Evolutionary conservation across 257 asterid genomes (phyloP).

Genomic region (Anisodus tanguticus): DNA sequence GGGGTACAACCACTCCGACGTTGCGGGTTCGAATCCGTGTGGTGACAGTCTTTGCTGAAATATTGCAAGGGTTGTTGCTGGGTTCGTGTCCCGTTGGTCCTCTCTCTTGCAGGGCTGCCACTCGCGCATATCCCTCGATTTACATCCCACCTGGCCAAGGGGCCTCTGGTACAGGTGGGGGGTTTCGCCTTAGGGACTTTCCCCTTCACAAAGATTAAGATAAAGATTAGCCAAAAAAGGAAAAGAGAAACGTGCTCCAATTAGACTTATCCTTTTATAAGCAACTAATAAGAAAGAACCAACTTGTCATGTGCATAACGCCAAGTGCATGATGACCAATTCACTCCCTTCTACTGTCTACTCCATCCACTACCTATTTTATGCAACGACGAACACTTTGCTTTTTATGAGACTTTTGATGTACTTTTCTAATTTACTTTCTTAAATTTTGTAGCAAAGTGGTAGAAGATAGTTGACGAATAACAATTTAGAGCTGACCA

Average conservation of each 20-base stretch:
- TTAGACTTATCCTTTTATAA: not conserved
- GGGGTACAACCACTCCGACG: no score
- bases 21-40: no score
- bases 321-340: slow-evolving; percentile 24
- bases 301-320: slow-evolving; percentile 21
- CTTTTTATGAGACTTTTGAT: not conserved
- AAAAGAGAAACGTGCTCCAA: slow-evolving; percentile 27
- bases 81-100: no score
- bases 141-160: no score
- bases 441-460: not conserved
- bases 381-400: not conserved
- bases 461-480: not conserved
- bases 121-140: no score
- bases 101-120: no score
- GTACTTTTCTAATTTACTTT: not conserved
- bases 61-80: no score
- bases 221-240: not conserved
- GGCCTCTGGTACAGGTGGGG: no score
- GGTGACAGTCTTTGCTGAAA: no score
- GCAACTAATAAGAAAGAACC: not conserved
- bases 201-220: no score
- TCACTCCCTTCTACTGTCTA: slow-evolving; percentile 6
- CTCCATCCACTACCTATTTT: slow-evolving; percentile 22
- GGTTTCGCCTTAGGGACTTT: no score
- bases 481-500: not conserved